Evolutionary conservation across 257 asterid species (phyloP).

Genomic region (Primulina tabacum): DNA sequence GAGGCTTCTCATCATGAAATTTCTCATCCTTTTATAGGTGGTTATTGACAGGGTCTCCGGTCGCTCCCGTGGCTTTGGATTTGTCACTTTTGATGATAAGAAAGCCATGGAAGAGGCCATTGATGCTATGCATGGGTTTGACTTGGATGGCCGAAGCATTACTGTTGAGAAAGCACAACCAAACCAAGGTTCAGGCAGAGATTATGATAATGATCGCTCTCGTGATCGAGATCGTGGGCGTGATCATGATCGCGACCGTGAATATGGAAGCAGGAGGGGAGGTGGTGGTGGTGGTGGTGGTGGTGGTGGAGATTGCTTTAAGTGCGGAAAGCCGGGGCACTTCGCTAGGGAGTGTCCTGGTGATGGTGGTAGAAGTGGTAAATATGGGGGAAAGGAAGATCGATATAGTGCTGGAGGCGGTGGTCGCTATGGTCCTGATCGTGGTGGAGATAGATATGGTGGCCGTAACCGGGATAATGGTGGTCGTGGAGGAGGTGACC

Average conservation of each 20-base stretch:
- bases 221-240: slow-evolving; percentile 60
- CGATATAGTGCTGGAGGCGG: slow-evolving; percentile 36
- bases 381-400: slow-evolving; percentile 58
- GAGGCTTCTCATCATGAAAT: slow-evolving; percentile 7
- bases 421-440: slow-evolving; percentile 63
- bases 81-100: slow-evolving; percentile 71
- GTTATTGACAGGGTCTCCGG: slow-evolving; percentile 74
- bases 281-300: slow-evolving; percentile 55
- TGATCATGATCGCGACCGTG: slow-evolving; percentile 48
- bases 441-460: slow-evolving; percentile 61
- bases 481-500: slow-evolving; percentile 65
- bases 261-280: slow-evolving; percentile 46
- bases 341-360: slow-evolving; percentile 86
- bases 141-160: slow-evolving; percentile 70
- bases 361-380: slow-evolving; percentile 62
- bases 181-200: slow-evolving; percentile 59
- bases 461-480: slow-evolving; percentile 54
- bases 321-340: slow-evolving; percentile 87
- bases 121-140: slow-evolving; percentile 81
- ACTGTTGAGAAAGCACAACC: slow-evolving; percentile 87
- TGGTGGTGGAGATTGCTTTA: slow-evolving; percentile 63
- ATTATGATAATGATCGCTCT: slow-evolving; percentile 49
- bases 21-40: slow-evolving; percentile 38
- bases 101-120: slow-evolving; percentile 79
- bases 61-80: slow-evolving; percentile 89